A percentile compares a stretch with the other conserved stretches of the same genome.
These are phyloP conservation scores for Pichia sp. DNA, from an alignment of 1,139 yeast species.

Conservation along the genomic window DNA sequence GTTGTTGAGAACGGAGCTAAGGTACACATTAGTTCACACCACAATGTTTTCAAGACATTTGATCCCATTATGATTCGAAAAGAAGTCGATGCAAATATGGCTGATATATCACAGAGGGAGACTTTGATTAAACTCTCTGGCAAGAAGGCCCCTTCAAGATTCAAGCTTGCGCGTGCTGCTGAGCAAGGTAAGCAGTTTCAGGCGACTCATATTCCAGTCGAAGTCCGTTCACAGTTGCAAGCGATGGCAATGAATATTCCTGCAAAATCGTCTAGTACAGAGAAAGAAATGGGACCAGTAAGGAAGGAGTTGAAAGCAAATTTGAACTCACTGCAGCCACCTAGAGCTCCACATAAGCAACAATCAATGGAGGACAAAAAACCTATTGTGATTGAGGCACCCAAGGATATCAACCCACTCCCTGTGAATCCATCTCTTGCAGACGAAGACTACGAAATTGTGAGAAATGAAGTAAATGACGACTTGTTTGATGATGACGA, in stretches of 20 bases:
- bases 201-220: slow-evolving; percentile 10
- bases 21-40: not conserved
- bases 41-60: slow-evolving; percentile 8
- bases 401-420: slow-evolving; percentile 18
- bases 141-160: slow-evolving; percentile 11
- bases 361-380: not conserved
- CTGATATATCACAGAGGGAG: not conserved
- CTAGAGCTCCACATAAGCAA: not conserved
- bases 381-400: slow-evolving; percentile 7
- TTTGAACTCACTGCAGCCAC: slow-evolving; percentile 13
- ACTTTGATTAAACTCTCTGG: slow-evolving; percentile 11
- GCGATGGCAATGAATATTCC: not conserved
- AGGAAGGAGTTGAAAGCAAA: slow-evolving; percentile 4
- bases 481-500: slow-evolving; percentile 18
- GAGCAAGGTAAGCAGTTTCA: slow-evolving; percentile 15
- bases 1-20: slow-evolving; percentile 1
- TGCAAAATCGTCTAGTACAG: not conserved
- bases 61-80: slow-evolving; percentile 5
- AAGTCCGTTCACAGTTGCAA: slow-evolving; percentile 8
- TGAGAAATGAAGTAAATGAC: slow-evolving; percentile 17
- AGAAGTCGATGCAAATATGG: slow-evolving; percentile 5
- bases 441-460: slow-evolving; percentile 19
- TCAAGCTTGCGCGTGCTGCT: slow-evolving; percentile 14
- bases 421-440: slow-evolving; percentile 9
- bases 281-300: not conserved